These are phyloP conservation scores for Meira miltonrushii DNA, from an alignment of 1,284 basidiomycete genomes.

Conservation along the genomic window DNA sequence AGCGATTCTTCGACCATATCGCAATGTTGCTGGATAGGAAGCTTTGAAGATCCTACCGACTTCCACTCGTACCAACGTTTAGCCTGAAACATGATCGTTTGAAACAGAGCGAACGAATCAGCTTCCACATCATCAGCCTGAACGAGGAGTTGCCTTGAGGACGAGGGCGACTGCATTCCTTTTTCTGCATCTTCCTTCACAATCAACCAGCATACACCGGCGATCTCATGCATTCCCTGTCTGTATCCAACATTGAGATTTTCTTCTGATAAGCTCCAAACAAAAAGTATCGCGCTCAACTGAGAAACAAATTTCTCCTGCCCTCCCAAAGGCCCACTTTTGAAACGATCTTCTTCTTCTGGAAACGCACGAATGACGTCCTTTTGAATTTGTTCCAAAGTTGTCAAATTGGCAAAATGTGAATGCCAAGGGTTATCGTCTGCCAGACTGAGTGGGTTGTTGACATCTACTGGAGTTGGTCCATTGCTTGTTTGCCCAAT, in stretches of 20 bases:
- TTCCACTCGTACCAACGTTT: slow-evolving; percentile 42
- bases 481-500: not conserved
- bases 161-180: not conserved
- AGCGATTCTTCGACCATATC: slow-evolving; percentile 26
- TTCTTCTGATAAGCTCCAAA: slow-evolving; percentile 29
- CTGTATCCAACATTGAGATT: slow-evolving; percentile 44
- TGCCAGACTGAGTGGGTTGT: slow-evolving; percentile 46
- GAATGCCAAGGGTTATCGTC: slow-evolving; percentile 40
- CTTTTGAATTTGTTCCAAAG: slow-evolving; percentile 26
- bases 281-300: slow-evolving; percentile 28
- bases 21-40: slow-evolving; percentile 28
- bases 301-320: not conserved
- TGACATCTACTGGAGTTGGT: slow-evolving; percentile 21
- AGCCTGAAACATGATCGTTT: slow-evolving; percentile 31
- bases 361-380: slow-evolving; percentile 43
- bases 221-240: slow-evolving; percentile 53
- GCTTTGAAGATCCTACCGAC: slow-evolving; percentile 7
- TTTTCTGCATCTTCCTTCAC: slow-evolving; percentile 17
- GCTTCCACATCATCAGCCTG: slow-evolving; percentile 27
- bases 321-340: too few relatives aligned
- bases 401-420: slow-evolving; percentile 32
- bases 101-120: slow-evolving; percentile 39
- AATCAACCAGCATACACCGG: slow-evolving; percentile 36
- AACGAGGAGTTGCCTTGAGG: not conserved
- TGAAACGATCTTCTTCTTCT: slow-evolving; percentile 17